Conservation (phyloP, 352 stramenopile genomes). For the Globisporangium iwayamae region DNA sequence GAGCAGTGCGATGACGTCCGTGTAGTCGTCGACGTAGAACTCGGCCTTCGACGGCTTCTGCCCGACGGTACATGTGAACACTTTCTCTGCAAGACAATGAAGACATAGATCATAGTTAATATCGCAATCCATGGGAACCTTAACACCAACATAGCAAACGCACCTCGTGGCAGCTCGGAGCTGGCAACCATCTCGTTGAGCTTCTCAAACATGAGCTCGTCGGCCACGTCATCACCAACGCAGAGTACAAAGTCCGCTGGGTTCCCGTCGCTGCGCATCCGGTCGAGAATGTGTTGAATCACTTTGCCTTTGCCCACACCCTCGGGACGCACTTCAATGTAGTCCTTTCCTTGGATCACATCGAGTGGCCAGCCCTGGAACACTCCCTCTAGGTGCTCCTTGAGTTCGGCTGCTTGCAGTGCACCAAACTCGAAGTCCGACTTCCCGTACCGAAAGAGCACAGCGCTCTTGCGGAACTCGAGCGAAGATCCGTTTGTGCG, state of each 20-base stretch:
- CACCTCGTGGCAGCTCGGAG: constrained; percentile 43
- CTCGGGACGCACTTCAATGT: constrained; percentile 97
- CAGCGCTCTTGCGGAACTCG: constrained; percentile 95
- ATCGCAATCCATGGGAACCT: not conserved
- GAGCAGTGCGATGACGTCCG: constrained; percentile 92
- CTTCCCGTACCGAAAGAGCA: constrained; percentile 98
- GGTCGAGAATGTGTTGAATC: constrained; percentile 89
- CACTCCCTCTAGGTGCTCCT: constrained; percentile 95
- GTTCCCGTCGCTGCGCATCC: constrained; percentile 57
- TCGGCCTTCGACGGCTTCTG: constrained; percentile 97
- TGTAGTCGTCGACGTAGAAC: constrained; percentile 96
- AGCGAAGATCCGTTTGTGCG: constrained; percentile 98
- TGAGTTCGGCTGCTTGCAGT: constrained; percentile 96
- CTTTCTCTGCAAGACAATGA: constrained; percentile 46
- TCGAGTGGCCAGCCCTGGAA: constrained; percentile 84
- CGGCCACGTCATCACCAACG: constrained; percentile 97
- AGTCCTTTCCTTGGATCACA: constrained; percentile 91
- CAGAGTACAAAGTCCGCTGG: constrained; percentile 96
- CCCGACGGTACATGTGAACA: constrained; percentile 96
- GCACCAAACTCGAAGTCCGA: constrained; percentile 98
- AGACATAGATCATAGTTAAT: no score
- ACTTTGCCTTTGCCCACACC: constrained; percentile 97
- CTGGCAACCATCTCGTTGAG: constrained; percentile 49
- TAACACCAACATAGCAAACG: not conserved
- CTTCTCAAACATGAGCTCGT: constrained; percentile 97